Conservation (phyloP, 805 yeast species). For the Lipomyces chichibuensis region DNA sequence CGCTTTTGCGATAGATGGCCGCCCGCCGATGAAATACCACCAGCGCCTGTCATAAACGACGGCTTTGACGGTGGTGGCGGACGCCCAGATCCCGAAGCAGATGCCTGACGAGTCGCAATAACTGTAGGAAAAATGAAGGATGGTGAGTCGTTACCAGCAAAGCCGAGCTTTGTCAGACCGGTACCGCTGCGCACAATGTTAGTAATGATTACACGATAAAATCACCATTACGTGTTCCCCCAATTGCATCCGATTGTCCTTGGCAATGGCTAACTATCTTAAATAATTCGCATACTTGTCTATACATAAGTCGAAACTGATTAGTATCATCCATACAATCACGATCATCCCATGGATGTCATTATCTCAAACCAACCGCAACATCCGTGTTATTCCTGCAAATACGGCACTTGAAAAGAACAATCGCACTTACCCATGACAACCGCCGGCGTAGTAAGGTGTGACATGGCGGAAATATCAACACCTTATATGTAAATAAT, state of each 20-base stretch:
- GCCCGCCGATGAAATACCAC: conserved; percentile 37
- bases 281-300: conserved; percentile 42
- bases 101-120: conserved; percentile 64
- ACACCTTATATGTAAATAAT: background rate
- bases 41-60: conserved; percentile 47
- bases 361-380: background rate
- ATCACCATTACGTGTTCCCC: background rate
- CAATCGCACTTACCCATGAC: conserved; percentile 79
- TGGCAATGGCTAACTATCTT: background rate
- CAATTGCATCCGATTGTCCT: background rate
- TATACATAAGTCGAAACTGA: conserved; percentile 16
- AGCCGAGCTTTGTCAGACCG: conserved; percentile 94
- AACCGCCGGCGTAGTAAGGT: conserved; percentile 66
- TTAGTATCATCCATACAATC: background rate
- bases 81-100: conserved; percentile 40
- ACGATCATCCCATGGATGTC: background rate
- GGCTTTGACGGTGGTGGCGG: conserved; percentile 52
- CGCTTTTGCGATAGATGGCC: conserved; percentile 65
- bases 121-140: conserved; percentile 98
- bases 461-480: conserved; percentile 27
- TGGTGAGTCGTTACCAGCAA: conserved; percentile 98
- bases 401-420: background rate
- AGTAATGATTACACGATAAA: background rate
- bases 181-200: conserved; percentile 69
- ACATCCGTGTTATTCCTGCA: background rate